Evolutionary conservation across 441 rosid species (phyloP).

Genomic region (Biscutella auriculata): DNA sequence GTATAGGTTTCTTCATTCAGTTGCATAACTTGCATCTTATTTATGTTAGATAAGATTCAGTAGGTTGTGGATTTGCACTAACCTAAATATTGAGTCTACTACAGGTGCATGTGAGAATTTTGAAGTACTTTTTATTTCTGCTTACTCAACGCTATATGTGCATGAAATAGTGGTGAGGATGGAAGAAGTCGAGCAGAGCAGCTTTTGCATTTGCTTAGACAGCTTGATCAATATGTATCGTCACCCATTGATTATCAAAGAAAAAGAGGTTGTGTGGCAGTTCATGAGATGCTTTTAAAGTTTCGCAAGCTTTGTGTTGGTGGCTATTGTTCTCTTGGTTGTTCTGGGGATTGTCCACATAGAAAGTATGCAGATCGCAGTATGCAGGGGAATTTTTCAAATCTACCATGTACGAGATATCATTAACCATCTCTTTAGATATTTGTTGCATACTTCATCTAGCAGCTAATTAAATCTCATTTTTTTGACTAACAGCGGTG

Average conservation of each 20-base stretch:
- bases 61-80: constrained; percentile 5
- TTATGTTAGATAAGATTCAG: constrained; percentile 5
- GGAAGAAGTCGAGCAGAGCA: constrained; percentile 99
- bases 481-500: constrained; percentile 51
- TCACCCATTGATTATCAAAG: constrained; percentile 86
- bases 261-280: constrained; percentile 93
- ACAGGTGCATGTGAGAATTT: background rate
- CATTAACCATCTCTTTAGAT: background rate
- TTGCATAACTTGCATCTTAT: too few species aligned
- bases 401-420: constrained; percentile 66
- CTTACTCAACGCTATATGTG: constrained; percentile 23
- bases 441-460: constrained; percentile 2
- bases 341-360: constrained; percentile 85
- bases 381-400: constrained; percentile 60
- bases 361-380: constrained; percentile 75
- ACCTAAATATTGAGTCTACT: background rate
- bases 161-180: constrained; percentile 86
- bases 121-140: background rate
- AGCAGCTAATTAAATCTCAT: constrained; percentile 13
- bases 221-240: constrained; percentile 74
- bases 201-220: constrained; percentile 85
- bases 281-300: constrained; percentile 80
- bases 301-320: constrained; percentile 79
- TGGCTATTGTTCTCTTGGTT: constrained; percentile 91
- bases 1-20: constrained; percentile 12